Conservation (phyloP, 805 yeast species). For the Starmera quercuum region DNA sequence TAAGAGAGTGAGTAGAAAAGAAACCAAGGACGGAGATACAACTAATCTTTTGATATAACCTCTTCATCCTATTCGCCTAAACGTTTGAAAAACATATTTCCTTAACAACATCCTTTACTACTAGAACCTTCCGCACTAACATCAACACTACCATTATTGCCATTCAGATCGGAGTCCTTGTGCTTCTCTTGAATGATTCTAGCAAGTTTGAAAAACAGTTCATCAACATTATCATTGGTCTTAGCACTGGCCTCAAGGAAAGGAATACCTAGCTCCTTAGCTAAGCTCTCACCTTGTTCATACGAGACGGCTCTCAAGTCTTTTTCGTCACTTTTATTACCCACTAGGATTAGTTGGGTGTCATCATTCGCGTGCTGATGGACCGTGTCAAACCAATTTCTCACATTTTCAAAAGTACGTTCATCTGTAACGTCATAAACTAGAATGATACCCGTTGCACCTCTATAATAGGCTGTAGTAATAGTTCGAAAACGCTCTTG, state of each 20-base stretch:
- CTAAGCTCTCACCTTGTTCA: slow-evolving; percentile 88
- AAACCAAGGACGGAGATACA: too few relatives aligned
- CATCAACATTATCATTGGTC: slow-evolving; percentile 85
- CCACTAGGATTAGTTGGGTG: slow-evolving; percentile 89
- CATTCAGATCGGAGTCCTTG: slow-evolving; percentile 27
- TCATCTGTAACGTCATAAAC: slow-evolving; percentile 85
- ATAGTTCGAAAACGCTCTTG: slow-evolving; percentile 93
- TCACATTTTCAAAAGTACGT: slow-evolving; percentile 85
- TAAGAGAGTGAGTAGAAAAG: too few relatives aligned
- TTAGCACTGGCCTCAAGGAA: slow-evolving; percentile 96
- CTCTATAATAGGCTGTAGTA: slow-evolving; percentile 87
- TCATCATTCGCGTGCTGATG: slow-evolving; percentile 95
- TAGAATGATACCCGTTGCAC: slow-evolving; percentile 81
- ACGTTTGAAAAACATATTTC: too few relatives aligned
- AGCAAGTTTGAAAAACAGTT: slow-evolving; percentile 85
- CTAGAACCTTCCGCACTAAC: slow-evolving; percentile 8
- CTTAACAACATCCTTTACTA: slow-evolving; percentile 14
- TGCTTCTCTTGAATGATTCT: slow-evolving; percentile 78
- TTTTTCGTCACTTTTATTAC: slow-evolving; percentile 90
- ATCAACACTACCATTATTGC: slow-evolving; percentile 18
- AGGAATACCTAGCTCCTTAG: slow-evolving; percentile 79
- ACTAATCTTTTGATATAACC: too few relatives aligned
- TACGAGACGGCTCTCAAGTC: slow-evolving; percentile 79
- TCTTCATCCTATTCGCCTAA: too few relatives aligned
- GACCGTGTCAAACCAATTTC: slow-evolving; percentile 93